Base-by-base conservation (phyloP, 1,139 yeast genomes). In the Debaryomyces singareniensis region DNA sequence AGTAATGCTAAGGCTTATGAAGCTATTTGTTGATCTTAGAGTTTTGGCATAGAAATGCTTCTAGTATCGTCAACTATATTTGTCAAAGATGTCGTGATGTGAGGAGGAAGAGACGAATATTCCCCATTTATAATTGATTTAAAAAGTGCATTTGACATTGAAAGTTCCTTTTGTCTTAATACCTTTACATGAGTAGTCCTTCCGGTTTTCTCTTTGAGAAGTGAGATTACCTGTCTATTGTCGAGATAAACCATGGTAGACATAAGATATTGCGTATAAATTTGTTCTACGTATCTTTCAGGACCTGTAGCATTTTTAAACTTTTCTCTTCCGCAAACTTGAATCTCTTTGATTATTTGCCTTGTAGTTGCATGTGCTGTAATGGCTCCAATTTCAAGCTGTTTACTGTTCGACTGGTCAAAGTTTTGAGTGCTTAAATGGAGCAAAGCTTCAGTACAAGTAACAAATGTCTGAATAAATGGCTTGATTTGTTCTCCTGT, bases 211-310 rank as follows among this genome's bases (percentile, higher is more conserved):
- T 66, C 65, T 41, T 65, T 66, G 40, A 61, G 57, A 20, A 67
- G 63, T 29, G 49, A 45, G 23, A 66, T 50, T 36, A 66, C 48
- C 26, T 45, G 47, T 34, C 66, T 50, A 36, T 64, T 54, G 39
- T 60, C 47, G 38, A 66, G 50, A 38, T 62, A 66, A 38, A 60
- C 66, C 35, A 67, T 52, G 35, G 64, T 61, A 31, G 65, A 55
- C 26, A 67, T 50, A 34, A 67, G 52, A 39, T 67, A 66, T 39
- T 66, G 72, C 45, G 66, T 67, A 45, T 67, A 65, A 34, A 56
- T 52, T 10, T 65, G 50, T 41, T 66, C 72, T 20, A 61, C 40
- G 29, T 40, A 47, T 26, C 48, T 31, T 32, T 43, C 38, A 27
- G 36, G 36, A 14, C 35, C 22, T 42, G 31, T 31, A 29, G 31